These are phyloP conservation scores for Xylaria sp. DNA, from an alignment of 2,329 filamentous ascomycete species.

Conservation along the genomic window DNA sequence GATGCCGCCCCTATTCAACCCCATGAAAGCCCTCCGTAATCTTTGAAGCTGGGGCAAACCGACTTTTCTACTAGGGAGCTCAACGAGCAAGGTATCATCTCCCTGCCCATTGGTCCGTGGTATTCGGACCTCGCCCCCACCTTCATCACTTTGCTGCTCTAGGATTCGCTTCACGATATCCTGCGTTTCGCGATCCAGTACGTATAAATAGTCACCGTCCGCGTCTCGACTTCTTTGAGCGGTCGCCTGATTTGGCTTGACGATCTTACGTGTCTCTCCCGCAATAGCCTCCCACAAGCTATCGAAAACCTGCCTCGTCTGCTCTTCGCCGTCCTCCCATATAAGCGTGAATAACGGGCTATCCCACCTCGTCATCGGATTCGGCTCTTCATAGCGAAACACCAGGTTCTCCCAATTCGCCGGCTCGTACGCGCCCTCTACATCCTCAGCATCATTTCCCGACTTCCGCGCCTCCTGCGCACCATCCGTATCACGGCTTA, in stretches of 20 bases:
- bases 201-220: constrained; percentile 76
- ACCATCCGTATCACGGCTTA: constrained; percentile 44
- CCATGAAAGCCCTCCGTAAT: constrained; percentile 77
- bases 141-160: constrained; percentile 72
- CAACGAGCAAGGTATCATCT: constrained; percentile 61
- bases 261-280: constrained; percentile 64
- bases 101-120: constrained; percentile 40
- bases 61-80: constrained; percentile 69
- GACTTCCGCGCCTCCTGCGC: constrained; percentile 11
- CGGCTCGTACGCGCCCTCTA: constrained; percentile 57
- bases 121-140: constrained; percentile 62
- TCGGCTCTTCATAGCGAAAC: constrained; percentile 85
- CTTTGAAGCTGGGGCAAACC: constrained; percentile 79
- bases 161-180: constrained; percentile 74
- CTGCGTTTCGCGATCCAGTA: constrained; percentile 79
- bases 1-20: constrained; percentile 74
- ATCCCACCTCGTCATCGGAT: constrained; percentile 85
- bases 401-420: constrained; percentile 78
- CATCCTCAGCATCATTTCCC: constrained; percentile 37
- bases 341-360: constrained; percentile 80
- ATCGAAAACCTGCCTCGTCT: constrained; percentile 61
- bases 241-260: constrained; percentile 78
- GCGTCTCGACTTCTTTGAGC: constrained; percentile 67
- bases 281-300: constrained; percentile 77
- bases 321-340: constrained; percentile 74